Evolutionary conservation across 352 stramenopile species (phyloP).

Genomic region (Pythium volutum): DNA sequence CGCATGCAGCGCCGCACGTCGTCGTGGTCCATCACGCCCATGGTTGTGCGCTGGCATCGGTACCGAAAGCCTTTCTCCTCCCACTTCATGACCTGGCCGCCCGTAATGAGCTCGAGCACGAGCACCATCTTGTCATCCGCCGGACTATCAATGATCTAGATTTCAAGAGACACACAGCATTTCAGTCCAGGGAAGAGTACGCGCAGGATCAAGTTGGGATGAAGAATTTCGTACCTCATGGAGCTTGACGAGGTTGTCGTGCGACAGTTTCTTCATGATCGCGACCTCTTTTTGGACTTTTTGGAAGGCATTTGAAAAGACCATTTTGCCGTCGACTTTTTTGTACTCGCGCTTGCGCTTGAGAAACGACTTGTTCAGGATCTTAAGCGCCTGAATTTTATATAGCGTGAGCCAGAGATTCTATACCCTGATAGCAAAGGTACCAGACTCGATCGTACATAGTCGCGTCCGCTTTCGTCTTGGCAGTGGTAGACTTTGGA

Average conservation of each 20-base stretch:
- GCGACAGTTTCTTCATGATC: conserved; percentile 83
- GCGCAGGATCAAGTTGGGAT: not conserved
- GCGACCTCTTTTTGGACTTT: conserved; percentile 80
- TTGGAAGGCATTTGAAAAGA: conserved; percentile 74
- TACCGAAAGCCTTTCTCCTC: conserved; percentile 74
- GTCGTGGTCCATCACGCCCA: conserved; percentile 32
- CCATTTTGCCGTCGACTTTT: conserved; percentile 67
- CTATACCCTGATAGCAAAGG: not conserved
- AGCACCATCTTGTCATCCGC: conserved; percentile 77
- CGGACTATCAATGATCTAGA: conserved; percentile 76
- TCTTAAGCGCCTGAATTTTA: conserved; percentile 57
- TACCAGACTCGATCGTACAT: conserved; percentile 30
- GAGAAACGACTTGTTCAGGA: conserved; percentile 85
- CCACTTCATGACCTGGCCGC: conserved; percentile 85
- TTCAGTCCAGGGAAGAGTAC: not conserved
- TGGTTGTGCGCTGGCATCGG: conserved; percentile 23
- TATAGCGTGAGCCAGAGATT: not conserved
- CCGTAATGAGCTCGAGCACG: conserved; percentile 77
- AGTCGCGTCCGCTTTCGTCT: conserved; percentile 44
- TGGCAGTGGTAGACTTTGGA: conserved; percentile 75
- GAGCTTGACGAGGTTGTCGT: conserved; percentile 66
- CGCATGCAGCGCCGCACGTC: conserved; percentile 60
- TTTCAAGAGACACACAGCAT: not conserved
- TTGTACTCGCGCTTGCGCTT: conserved; percentile 86
- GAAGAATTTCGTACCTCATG: conserved; percentile 34